A percentile compares a stretch with the other conserved stretches of the same genome.
These are phyloP conservation scores for Neurospora hispaniola DNA, from an alignment of 495 filamentous ascomycete genomes.

Conservation along the genomic window DNA sequence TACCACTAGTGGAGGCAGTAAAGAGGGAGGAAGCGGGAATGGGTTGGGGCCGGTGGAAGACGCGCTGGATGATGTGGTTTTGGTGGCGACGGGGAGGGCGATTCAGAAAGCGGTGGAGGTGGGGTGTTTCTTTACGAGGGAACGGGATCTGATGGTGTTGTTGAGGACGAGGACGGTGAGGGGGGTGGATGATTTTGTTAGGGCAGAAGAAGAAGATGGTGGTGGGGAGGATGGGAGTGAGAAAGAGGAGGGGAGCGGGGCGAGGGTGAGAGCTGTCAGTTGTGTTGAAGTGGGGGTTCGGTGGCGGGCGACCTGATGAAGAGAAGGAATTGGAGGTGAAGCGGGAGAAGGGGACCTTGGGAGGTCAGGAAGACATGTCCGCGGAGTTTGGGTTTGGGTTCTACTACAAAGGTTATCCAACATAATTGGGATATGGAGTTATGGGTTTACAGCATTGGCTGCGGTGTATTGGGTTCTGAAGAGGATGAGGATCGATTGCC, in stretches of 20 bases:
- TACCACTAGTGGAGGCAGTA: background rate
- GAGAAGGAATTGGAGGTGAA: background rate
- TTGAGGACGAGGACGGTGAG: constrained; percentile 54
- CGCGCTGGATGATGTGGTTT: constrained; percentile 44
- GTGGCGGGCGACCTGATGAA: constrained; percentile 1
- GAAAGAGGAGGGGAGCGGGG: constrained; percentile 45
- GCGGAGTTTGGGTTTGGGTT: background rate
- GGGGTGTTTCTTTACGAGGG: constrained; percentile 52
- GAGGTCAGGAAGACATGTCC: background rate
- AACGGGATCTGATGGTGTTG: constrained; percentile 44
- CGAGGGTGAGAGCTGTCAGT: constrained; percentile 45
- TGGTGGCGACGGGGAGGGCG: constrained; percentile 73
- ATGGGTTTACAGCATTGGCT: background rate
- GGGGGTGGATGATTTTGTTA: constrained; percentile 60
- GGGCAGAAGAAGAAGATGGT: constrained; percentile 34
- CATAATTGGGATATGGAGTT: background rate
- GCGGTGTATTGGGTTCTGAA: background rate
- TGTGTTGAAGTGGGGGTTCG: constrained; percentile 24
- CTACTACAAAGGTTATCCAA: background rate
- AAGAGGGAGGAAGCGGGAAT: background rate
- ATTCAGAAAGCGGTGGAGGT: constrained; percentile 60
- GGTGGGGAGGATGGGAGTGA: constrained; percentile 30
- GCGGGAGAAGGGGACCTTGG: background rate
- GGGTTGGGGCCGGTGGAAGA: constrained; percentile 4
- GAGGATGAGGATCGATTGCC: background rate